Conservation (phyloP, 2,329 filamentous ascomycete genomes). For the Alternaria ventricosa region DNA sequence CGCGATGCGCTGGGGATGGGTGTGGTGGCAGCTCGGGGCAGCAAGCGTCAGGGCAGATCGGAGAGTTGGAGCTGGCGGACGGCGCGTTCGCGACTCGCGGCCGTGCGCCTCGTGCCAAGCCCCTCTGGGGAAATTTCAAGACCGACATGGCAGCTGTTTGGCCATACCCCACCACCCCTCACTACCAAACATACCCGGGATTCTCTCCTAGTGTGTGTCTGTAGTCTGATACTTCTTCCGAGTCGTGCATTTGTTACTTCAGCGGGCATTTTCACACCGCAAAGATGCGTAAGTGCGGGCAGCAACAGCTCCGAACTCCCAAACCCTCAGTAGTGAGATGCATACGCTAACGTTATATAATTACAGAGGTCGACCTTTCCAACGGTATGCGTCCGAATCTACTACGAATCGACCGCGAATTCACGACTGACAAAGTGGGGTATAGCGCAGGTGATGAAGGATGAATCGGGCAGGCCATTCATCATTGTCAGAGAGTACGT, state of each 20-base stretch:
- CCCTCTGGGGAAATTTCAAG: conserved; percentile 37
- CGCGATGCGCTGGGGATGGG: conserved; percentile 5
- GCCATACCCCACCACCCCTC: conserved; percentile 37
- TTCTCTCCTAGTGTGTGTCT: conserved; percentile 1
- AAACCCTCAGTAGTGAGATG: not conserved
- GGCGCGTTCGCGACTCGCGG: conserved; percentile 23
- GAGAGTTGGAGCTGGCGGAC: conserved; percentile 10
- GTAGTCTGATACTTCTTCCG: conserved; percentile 2
- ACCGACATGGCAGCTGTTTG: conserved; percentile 25
- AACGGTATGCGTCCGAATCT: conserved; percentile 66
- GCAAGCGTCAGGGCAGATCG: conserved; percentile 1
- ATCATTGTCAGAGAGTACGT: conserved; percentile 97
- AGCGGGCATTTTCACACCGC: conserved; percentile 31
- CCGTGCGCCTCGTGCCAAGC: conserved; percentile 24
- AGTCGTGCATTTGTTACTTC: conserved; percentile 6
- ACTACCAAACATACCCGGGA: conserved; percentile 17
- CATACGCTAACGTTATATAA: conserved; percentile 33
- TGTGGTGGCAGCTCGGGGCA: conserved; percentile 4
- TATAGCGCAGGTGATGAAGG: conserved; percentile 81
- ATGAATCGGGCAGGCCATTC: conserved; percentile 96
- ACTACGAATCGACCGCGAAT: conserved; percentile 4
- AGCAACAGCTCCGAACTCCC: conserved; percentile 18
- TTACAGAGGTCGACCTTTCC: conserved; percentile 78
- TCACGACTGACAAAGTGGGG: conserved; percentile 32
- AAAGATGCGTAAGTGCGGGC: conserved; percentile 49